Evolutionary conservation across 169 alveolate genomes (phyloP).

Genomic region (Eimeria tenella): DNA sequence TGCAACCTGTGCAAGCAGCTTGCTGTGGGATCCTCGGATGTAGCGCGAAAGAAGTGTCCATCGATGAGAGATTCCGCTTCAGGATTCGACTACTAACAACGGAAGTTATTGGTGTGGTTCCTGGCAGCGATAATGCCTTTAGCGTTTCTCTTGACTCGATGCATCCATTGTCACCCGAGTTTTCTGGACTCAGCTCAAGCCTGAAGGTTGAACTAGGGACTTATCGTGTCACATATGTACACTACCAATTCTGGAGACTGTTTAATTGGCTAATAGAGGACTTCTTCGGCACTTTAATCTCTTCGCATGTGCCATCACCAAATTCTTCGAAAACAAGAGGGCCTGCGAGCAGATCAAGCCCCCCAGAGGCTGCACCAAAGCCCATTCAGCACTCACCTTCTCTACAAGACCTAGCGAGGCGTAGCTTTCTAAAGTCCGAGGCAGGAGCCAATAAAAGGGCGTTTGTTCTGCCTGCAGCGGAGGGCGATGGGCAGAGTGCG

Average conservation of each 20-base stretch:
- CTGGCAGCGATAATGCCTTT: conserved; percentile 52
- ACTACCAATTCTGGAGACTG: conserved; percentile 76
- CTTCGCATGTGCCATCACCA: background rate
- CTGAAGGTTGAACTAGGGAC: conserved; percentile 72
- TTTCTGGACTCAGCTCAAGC: conserved; percentile 37
- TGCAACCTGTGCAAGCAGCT: background rate
- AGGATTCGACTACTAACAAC: conserved; percentile 18
- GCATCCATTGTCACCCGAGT: conserved; percentile 68
- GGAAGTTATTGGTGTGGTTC: conserved; percentile 62
- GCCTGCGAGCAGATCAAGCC: background rate
- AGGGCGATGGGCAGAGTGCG: background rate
- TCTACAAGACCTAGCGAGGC: conserved; percentile 20
- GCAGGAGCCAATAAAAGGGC: background rate
- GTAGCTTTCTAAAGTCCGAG: background rate
- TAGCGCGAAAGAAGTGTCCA: background rate
- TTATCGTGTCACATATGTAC: conserved; percentile 66
- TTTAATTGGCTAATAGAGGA: conserved; percentile 72
- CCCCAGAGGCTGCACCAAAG: conserved; percentile 9
- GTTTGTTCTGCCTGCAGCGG: background rate
- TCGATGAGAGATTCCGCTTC: background rate
- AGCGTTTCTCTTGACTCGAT: conserved; percentile 29
- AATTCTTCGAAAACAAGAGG: background rate
- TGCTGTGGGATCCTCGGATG: background rate
- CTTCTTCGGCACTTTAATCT: conserved; percentile 60
- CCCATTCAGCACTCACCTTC: conserved; percentile 59